Evolutionary conservation across 345 rosid species (phyloP).

Genomic region (Eucalyptus melliodora): DNA sequence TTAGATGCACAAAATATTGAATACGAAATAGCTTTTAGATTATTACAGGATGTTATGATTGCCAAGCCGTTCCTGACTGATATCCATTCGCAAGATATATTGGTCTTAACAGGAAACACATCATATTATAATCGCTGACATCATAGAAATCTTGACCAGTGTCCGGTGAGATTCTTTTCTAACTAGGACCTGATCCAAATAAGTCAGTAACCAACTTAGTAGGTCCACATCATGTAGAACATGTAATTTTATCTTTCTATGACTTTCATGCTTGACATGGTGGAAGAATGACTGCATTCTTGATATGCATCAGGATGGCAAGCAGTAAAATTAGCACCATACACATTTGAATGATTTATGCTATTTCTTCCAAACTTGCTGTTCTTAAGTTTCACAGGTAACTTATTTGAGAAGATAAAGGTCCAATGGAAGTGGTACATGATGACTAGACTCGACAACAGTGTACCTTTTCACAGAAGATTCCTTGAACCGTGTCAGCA

Average conservation of each 20-base stretch:
- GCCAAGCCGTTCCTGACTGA: background rate
- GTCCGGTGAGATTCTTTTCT: background rate
- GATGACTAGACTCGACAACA: background rate
- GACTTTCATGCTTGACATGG: background rate
- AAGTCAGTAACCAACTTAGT: background rate
- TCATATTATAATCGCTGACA: background rate
- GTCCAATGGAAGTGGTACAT: background rate
- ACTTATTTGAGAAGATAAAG: background rate
- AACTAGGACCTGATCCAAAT: background rate
- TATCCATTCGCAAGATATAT: background rate
- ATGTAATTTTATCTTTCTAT: background rate
- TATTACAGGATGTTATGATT: background rate
- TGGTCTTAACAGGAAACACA: background rate
- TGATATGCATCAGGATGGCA: background rate
- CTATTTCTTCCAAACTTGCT: background rate
- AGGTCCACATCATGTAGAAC: background rate
- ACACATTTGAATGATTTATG: background rate
- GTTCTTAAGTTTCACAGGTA: background rate
- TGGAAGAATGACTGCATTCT: background rate
- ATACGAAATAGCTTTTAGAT: background rate
- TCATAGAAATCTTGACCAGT: background rate
- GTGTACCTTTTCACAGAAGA: constrained; percentile 60
- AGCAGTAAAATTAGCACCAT: background rate
- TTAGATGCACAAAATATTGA: background rate
- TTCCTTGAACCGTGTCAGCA: constrained; percentile 88